Percentiles rank a stretch among this genome's conserved stretches.
These are phyloP conservation scores for Sarocladiaceae sp. DNA, from an alignment of 2,329 filamentous ascomycete species.

Conservation along the genomic window DNA sequence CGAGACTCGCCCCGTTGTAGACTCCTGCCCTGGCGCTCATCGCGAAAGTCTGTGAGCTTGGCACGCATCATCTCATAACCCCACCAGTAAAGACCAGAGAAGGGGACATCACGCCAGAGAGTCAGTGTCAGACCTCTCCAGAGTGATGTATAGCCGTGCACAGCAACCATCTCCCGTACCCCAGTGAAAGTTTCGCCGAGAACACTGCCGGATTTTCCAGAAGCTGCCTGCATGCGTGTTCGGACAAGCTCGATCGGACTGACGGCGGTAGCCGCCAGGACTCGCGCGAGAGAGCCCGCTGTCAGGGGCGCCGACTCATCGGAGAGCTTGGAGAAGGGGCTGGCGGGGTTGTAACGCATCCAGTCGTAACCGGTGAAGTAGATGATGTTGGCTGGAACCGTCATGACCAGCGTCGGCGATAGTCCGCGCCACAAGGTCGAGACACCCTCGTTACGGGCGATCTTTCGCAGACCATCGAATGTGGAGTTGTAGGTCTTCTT, in stretches of 20 bases:
- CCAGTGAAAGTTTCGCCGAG: conserved; percentile 73
- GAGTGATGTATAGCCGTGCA: conserved; percentile 70
- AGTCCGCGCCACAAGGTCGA: conserved; percentile 86
- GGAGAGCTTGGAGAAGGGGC: conserved; percentile 60
- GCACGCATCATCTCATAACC: conserved; percentile 84
- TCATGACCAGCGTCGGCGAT: conserved; percentile 91
- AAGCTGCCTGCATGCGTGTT: conserved; percentile 81
- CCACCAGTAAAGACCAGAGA: conserved; percentile 97
- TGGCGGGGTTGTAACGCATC: conserved; percentile 67
- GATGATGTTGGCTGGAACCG: conserved; percentile 91
- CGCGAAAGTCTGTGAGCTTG: conserved; percentile 62
- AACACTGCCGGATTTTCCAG: conserved; percentile 53
- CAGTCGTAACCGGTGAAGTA: conserved; percentile 99
- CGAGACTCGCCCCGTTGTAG: conserved; percentile 21
- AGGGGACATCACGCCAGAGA: conserved; percentile 94
- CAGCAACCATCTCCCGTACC: conserved; percentile 70
- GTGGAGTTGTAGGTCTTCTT: conserved; percentile 83
- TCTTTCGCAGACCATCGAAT: conserved; percentile 86
- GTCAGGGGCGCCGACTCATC: conserved; percentile 74
- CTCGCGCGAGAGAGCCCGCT: conserved; percentile 71
- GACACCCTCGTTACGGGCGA: conserved; percentile 85
- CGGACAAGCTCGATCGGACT: conserved; percentile 91
- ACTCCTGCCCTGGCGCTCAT: conserved; percentile 37
- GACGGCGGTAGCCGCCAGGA: conserved; percentile 75
- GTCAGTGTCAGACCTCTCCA: conserved; percentile 90